Conservation (phyloP, 2,329 filamentous ascomycete species). For the Clonostachys chloroleuca region DNA sequence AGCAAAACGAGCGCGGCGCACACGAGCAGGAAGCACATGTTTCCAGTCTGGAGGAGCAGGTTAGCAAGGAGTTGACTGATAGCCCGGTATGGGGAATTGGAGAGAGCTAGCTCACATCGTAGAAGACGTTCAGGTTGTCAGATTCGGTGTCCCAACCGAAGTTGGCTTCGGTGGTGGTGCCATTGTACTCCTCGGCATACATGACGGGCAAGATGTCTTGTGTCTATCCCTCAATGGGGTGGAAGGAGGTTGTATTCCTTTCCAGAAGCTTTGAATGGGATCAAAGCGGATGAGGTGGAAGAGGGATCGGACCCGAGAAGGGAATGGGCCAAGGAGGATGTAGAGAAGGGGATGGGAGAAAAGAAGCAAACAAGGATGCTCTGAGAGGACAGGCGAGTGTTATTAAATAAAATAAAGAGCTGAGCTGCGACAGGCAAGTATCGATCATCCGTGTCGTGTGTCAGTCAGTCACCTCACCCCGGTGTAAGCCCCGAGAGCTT, state of each 20-base stretch:
- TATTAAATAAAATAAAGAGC: neutral
- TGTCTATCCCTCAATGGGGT: too few relatives aligned
- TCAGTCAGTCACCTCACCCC: too few relatives aligned
- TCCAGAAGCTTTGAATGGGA: neutral
- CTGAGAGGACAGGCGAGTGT: neutral
- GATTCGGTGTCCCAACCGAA: conserved; percentile 39
- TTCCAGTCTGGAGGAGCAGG: conserved; percentile 54
- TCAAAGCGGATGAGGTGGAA: neutral
- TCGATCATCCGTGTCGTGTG: too few relatives aligned
- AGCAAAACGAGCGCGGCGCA: conserved; percentile 77
- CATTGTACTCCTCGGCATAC: conserved; percentile 36
- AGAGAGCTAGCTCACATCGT: conserved; percentile 53
- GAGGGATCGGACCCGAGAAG: neutral
- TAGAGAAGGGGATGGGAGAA: neutral
- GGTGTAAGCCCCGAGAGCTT: too few relatives aligned
- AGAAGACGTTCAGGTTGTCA: conserved; percentile 80
- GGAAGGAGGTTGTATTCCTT: too few relatives aligned
- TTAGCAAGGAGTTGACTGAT: neutral
- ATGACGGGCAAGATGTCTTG: conserved; percentile 16
- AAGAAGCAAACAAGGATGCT: neutral
- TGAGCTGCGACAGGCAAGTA: too few relatives aligned
- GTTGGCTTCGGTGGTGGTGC: conserved; percentile 42
- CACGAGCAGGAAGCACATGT: conserved; percentile 78
- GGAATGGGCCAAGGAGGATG: neutral
- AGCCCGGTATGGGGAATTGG: neutral